Evolutionary conservation across 805 yeast species (phyloP).

Genomic region (baker's yeast (Saccharomyces cerevisiae)): DNA sequence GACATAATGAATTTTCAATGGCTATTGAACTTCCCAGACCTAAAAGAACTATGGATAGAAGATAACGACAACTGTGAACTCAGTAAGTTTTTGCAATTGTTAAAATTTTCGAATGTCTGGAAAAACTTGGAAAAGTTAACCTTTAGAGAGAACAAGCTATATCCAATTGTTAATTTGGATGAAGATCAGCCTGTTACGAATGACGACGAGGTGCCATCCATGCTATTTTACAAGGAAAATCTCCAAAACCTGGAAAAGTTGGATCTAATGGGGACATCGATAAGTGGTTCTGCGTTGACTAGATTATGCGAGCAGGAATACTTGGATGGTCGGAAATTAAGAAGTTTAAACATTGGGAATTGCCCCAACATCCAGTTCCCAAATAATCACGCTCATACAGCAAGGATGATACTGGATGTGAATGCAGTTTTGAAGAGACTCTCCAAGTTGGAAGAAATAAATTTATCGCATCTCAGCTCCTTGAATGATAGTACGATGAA

Average conservation of each 20-base stretch:
- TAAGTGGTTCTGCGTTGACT: conserved; percentile 19
- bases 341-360: conserved; percentile 24
- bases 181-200: conserved; percentile 2
- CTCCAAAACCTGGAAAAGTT: conserved; percentile 11
- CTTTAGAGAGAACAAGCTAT: conserved; percentile 21
- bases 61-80: conserved; percentile 18
- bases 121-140: conserved; percentile 16
- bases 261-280: conserved; percentile 27
- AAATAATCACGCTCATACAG: conserved; percentile 3
- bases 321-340: conserved; percentile 6
- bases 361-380: conserved; percentile 17
- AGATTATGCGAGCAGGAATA: conserved; percentile 8
- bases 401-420: background rate
- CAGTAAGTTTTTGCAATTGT: conserved; percentile 10
- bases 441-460: conserved; percentile 16
- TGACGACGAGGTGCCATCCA: background rate
- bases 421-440: background rate
- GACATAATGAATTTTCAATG: conserved; percentile 13
- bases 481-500: conserved; percentile 16
- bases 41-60: conserved; percentile 27
- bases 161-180: conserved; percentile 10
- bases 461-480: conserved; percentile 21
- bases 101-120: conserved; percentile 13
- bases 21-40: conserved; percentile 15
- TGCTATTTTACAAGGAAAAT: conserved; percentile 9